Evolutionary conservation across 2,329 filamentous ascomycete genomes (phyloP), one percentile per base, ranked within the genome.

Genomic region (Botrytis tulipae): DNA sequence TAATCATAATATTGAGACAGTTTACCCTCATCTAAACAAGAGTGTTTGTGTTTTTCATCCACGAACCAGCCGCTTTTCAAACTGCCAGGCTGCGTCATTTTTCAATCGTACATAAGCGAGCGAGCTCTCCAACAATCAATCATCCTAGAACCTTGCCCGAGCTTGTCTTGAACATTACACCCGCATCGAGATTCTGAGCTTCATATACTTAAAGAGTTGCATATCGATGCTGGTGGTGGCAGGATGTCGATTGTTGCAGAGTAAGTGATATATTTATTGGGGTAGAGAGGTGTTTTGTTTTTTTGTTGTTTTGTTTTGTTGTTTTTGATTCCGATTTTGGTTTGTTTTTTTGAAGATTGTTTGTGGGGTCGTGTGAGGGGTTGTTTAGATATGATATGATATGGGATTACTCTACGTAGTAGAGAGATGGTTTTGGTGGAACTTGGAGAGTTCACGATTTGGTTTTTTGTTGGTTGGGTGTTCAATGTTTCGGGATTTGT

Each of bases 161-260:
- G 59, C 59, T 44, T 29, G 25, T 40, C 61, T 44, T 44, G 37
- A 9, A 29, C 14, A 48, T 12, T 16, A 66, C 46, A 35, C 32
- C 46, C 22, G 22, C 35, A 68, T n/a, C 25, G 51, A 22, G 10
- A 54, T 68, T 54, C 46, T 12, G 46, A 68, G 46, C 46, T 51
- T 54, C 65, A 6, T 3, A n/a, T n/a, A 22, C 46, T 12, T 12
- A 18, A 20, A 29, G 22, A 25, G 10, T 57, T n/a, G 54, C 18
- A 51, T 29, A 42, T 74, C 72, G 66, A 77, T 77, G 77, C 63
- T 71, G 71, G 69, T 51, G 61, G 25, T 68, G 48, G 46, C 79
- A 75, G 73, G 71, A 85, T 85, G 84, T 85, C 84, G 72, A 84
- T 85, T 78, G 83, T 85, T 77, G 79, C 83, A 80, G 84, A 85